Base-by-base conservation (phyloP, 768 basidiomycete genomes). In the Leucocoprinus sp. region DNA sequence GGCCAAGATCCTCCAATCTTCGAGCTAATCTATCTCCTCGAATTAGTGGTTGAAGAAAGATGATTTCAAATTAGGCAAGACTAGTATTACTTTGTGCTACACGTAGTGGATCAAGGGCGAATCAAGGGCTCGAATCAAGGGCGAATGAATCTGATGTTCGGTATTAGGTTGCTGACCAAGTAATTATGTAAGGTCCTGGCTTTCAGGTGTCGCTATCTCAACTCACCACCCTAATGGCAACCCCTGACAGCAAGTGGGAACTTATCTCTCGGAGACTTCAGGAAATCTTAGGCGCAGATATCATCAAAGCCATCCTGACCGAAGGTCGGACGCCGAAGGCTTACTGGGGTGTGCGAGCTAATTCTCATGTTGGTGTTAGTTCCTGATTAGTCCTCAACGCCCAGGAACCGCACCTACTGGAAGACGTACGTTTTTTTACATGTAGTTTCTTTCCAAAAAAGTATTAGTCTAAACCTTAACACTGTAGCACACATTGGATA, bases 371-470 rank as follows among this genome's bases (percentile, higher is more conserved):
- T 39, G 39, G 22, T 43, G 50, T 21, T 22, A 48, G 29, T 12
- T 52, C 48, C 43, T 42, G 21, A 43, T 15, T 24, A n/a, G n/a
- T 53, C 27, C 34, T 51, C 31, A 17, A 46, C 22, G 18, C 54
- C 33, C 55, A 96, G 95, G 95, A 40, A 84, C 89, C 15, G 91
- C 95, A 15, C 81, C 93, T 0, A 98, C 95, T 6, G 95, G 95
- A 54, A 68, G 92, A 69, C 95, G 93, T 97, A 63, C 66, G 89
- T 50, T 8, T 5, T 28, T 43, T 39, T 49, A n/a, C n/a, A n/a
- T n/a, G n/a, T n/a, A n/a, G n/a, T n/a, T n/a, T n/a, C n/a, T n/a
- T n/a, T n/a, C n/a, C n/a, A n/a, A n/a, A n/a, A n/a, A n/a, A n/a
- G n/a, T 8, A 19, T 19, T 14, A 18, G n/a, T 44, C 15, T 26